These are phyloP conservation scores for Cryptococcus neoformans DNA, from an alignment of 1,284 basidiomycete genomes.

Conservation along the genomic window DNA sequence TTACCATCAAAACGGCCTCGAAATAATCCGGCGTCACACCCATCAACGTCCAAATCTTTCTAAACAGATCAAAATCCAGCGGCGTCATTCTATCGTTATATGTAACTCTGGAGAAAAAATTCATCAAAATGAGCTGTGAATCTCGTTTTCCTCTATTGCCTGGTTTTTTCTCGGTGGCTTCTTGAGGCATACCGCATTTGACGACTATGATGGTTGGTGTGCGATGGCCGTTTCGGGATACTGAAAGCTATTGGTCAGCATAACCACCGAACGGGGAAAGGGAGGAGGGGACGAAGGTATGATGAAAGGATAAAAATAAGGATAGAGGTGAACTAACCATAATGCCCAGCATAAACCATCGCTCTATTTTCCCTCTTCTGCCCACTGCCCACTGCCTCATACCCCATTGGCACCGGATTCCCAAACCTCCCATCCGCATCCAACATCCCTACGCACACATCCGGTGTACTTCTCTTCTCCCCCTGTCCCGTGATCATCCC, in stretches of 20 bases:
- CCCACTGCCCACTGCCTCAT: conserved; percentile 85
- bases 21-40: conserved; percentile 99
- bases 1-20: conserved; percentile 93
- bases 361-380: conserved; percentile 88
- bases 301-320: background rate
- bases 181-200: conserved; percentile 84
- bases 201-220: conserved; percentile 95
- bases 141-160: conserved; percentile 99
- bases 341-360: conserved; percentile 99
- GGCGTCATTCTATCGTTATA: conserved; percentile 99
- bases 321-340: conserved; percentile 61
- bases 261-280: background rate
- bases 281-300: too few relatives aligned
- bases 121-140: conserved; percentile 98
- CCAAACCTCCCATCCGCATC: conserved; percentile 95
- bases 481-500: conserved; percentile 99
- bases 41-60: conserved; percentile 94
- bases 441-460: conserved; percentile 88
- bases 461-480: conserved; percentile 91
- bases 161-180: conserved; percentile 86
- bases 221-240: conserved; percentile 63
- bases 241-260: conserved; percentile 13
- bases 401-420: conserved; percentile 94
- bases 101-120: conserved; percentile 97
- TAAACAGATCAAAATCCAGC: conserved; percentile 96